A percentile compares a stretch with the other conserved stretches of the same genome.
Evolutionary conservation across 257 asterid genomes (phyloP).

Genomic region (Capsicum baccatum): DNA sequence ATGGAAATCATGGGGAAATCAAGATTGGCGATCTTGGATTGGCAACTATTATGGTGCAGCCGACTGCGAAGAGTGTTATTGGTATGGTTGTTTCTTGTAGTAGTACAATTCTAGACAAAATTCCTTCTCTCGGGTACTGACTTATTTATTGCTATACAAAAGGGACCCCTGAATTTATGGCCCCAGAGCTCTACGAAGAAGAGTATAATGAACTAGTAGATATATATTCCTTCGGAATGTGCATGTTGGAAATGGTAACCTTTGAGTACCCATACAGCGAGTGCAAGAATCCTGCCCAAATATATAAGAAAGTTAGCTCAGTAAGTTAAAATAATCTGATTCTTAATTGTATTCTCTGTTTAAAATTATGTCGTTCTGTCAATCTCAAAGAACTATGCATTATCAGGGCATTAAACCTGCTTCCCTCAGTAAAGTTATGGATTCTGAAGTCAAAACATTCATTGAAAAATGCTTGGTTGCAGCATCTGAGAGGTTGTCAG

Average conservation of each 20-base stretch:
- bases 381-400: background rate
- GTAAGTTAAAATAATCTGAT: background rate
- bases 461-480: conserved; percentile 52
- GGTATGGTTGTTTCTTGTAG: conserved; percentile 32
- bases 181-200: conserved; percentile 52
- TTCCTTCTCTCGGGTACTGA: background rate
- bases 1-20: conserved; percentile 36
- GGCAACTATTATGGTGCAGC: conserved; percentile 39
- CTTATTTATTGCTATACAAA: background rate
- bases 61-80: conserved; percentile 37
- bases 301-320: conserved; percentile 47
- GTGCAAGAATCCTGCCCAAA: conserved; percentile 48
- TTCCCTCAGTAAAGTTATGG: conserved; percentile 41
- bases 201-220: conserved; percentile 53
- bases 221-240: conserved; percentile 55
- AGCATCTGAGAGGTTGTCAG: conserved; percentile 52
- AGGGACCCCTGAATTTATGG: conserved; percentile 54
- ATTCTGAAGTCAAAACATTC: conserved; percentile 45
- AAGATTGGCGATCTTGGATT: conserved; percentile 47
- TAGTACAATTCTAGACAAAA: background rate
- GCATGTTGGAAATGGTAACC: conserved; percentile 51
- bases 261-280: conserved; percentile 50
- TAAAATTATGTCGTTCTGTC: background rate
- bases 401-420: conserved; percentile 46
- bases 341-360: background rate